Evolutionary conservation across 139 green algal species (phyloP).

Genomic region (Pleodorina starrii): DNA sequence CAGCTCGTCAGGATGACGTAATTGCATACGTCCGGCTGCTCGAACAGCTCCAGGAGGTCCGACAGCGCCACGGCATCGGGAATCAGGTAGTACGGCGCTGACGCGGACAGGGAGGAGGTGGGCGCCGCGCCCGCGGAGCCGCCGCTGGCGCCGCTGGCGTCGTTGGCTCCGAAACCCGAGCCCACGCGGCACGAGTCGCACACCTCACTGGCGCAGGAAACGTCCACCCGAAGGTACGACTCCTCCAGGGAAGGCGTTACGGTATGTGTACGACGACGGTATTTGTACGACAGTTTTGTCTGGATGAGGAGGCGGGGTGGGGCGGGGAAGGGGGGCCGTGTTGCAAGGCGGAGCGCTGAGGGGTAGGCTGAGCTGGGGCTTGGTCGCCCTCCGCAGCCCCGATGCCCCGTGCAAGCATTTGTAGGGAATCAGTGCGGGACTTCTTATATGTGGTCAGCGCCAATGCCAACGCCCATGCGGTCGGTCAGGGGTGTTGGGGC

Average conservation of each 20-base stretch:
- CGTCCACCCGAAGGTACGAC: slow-evolving; percentile 59
- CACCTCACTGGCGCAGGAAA: slow-evolving; percentile 55
- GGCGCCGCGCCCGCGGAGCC: neutral
- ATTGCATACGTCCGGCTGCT: slow-evolving; percentile 62
- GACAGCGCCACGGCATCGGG: slow-evolving; percentile 58
- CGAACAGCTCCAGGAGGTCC: slow-evolving; percentile 67
- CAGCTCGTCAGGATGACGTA: slow-evolving; percentile 31
- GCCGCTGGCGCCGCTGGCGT: neutral
- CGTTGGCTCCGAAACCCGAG: neutral
- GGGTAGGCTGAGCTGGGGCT: no score
- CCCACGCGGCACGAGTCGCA: slow-evolving; percentile 16
- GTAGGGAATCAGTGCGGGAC: no score
- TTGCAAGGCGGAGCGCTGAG: no score
- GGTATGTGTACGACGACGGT: slow-evolving; percentile 56
- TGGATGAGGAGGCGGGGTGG: neutral
- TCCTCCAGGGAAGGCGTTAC: slow-evolving; percentile 55
- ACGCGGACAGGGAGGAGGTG: slow-evolving; percentile 8
- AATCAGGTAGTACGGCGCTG: slow-evolving; percentile 57
- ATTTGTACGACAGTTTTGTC: slow-evolving; percentile 58
- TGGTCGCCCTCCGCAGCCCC: no score
- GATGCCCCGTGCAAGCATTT: no score
- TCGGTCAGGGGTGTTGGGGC: no score
- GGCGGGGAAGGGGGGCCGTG: neutral
- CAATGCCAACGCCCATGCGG: no score
- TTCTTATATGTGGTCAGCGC: no score